These are phyloP conservation scores for Fusarium sp. DNA, from an alignment of 2,329 filamentous ascomycete genomes.

Conservation along the genomic window DNA sequence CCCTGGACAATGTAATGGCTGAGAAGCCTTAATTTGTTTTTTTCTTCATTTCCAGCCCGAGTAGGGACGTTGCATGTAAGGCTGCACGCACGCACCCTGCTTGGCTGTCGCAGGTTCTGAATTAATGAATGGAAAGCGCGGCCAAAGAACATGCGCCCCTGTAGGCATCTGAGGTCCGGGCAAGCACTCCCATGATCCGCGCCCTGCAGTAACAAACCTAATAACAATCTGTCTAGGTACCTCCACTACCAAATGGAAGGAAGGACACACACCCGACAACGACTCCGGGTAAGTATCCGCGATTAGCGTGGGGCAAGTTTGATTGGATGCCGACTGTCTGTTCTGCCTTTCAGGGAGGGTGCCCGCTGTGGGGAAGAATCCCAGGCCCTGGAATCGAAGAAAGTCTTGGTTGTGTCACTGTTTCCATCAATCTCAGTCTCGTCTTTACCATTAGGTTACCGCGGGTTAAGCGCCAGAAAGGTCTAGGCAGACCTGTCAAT, in stretches of 20 bases:
- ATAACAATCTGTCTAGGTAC: neutral
- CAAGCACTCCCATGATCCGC: slow-evolving; percentile 35
- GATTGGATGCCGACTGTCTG: slow-evolving; percentile 28
- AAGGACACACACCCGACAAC: neutral
- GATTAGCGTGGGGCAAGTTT: slow-evolving; percentile 27
- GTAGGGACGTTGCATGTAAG: slow-evolving; percentile 39
- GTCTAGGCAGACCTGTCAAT: slow-evolving; percentile 28
- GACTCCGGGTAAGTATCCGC: slow-evolving; percentile 25
- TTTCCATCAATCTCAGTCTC: slow-evolving; percentile 12
- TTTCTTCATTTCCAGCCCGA: slow-evolving; percentile 27
- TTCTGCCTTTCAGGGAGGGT: slow-evolving; percentile 16
- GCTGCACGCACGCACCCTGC: slow-evolving; percentile 33
- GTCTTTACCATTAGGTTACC: slow-evolving; percentile 14
- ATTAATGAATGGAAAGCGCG: slow-evolving; percentile 45
- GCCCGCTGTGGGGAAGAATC: slow-evolving; percentile 31
- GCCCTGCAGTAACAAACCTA: slow-evolving; percentile 22
- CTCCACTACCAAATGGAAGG: neutral
- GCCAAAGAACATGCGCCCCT: slow-evolving; percentile 32
- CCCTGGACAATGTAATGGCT: neutral
- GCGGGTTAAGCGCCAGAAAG: slow-evolving; percentile 45
- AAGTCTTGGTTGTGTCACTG: slow-evolving; percentile 3
- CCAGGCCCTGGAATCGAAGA: slow-evolving; percentile 22
- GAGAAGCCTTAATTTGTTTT: slow-evolving; percentile 21
- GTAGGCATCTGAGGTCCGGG: slow-evolving; percentile 30
- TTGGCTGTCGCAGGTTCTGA: slow-evolving; percentile 37